Conservation (phyloP, 2,329 filamentous ascomycete genomes). For the Pseudogymnoascus sp. region DNA sequence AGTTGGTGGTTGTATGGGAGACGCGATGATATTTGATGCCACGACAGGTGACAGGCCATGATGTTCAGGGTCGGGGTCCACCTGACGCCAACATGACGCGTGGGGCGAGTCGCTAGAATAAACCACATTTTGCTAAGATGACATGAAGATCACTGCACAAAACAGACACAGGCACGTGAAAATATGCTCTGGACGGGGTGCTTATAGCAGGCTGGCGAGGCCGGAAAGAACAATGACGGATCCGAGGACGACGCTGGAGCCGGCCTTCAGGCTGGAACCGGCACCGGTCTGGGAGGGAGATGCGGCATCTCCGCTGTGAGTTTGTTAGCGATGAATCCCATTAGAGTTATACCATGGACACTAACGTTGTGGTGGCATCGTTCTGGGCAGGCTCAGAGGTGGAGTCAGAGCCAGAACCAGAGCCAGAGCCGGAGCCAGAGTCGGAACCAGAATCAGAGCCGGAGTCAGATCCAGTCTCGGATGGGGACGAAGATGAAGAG, state of each 20-base stretch:
- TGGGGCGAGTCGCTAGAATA: neutral
- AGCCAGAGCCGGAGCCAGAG: conserved; percentile 12
- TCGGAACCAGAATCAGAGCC: conserved; percentile 10
- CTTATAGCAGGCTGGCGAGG: conserved; percentile 9
- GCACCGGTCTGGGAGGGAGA: neutral
- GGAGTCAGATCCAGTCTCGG: conserved; percentile 13
- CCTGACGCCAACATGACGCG: neutral
- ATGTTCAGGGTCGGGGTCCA: neutral
- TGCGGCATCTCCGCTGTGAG: neutral
- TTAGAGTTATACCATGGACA: neutral
- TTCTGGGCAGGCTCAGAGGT: conserved; percentile 14
- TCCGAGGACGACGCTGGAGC: conserved; percentile 7
- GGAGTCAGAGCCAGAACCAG: conserved; percentile 13
- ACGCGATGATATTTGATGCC: neutral
- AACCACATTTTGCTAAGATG: neutral
- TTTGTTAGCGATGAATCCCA: neutral
- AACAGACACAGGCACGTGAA: neutral
- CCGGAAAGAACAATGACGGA: conserved; percentile 5
- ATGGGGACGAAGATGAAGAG: conserved; percentile 12
- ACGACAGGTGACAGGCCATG: neutral
- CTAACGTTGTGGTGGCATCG: conserved; percentile 11
- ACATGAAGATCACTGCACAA: conserved; percentile 1
- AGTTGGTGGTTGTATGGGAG: neutral
- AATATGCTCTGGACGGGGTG: neutral
- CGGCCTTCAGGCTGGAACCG: conserved; percentile 1